Evolutionary conservation across 805 yeast genomes (phyloP).

Genomic region (Wickerhamiella siamensis): DNA sequence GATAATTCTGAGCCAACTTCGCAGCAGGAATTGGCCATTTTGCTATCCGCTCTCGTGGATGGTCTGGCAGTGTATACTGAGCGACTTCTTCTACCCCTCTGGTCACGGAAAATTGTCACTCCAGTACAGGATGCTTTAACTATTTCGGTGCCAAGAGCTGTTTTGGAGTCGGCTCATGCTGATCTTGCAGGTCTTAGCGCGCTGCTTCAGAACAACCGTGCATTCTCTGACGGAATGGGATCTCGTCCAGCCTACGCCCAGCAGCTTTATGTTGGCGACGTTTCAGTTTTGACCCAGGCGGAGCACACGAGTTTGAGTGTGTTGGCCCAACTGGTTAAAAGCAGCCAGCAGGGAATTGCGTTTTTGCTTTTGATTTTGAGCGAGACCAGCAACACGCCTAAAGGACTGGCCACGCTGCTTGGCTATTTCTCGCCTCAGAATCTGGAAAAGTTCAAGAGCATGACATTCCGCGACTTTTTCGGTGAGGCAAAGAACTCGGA

Average conservation of each 20-base stretch:
- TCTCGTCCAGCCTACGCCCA: conserved; percentile 10
- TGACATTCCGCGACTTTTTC: conserved; percentile 64
- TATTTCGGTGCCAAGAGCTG: conserved; percentile 9
- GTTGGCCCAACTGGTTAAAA: conserved; percentile 53
- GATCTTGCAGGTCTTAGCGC: conserved; percentile 23
- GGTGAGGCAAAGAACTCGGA: conserved; percentile 37
- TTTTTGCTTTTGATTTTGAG: conserved; percentile 71
- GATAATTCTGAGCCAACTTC: not conserved
- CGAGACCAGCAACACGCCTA: conserved; percentile 33
- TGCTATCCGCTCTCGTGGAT: conserved; percentile 79
- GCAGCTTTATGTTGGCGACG: conserved; percentile 10
- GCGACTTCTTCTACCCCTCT: conserved; percentile 60
- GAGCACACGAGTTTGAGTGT: conserved; percentile 82
- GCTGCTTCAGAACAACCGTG: conserved; percentile 31
- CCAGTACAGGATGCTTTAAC: conserved; percentile 18
- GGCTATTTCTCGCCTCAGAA: conserved; percentile 52
- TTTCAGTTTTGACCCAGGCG: conserved; percentile 40
- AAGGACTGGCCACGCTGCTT: conserved; percentile 50
- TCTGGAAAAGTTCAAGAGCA: conserved; percentile 49
- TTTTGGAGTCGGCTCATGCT: conserved; percentile 21
- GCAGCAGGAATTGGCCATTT: conserved; percentile 30
- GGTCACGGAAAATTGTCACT: conserved; percentile 60
- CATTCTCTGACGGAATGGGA: conserved; percentile 31
- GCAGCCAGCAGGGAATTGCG: conserved; percentile 80
- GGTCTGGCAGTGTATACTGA: conserved; percentile 71